These are phyloP conservation scores for Nicotiana sylvestris DNA, from an alignment of 257 asterid species.

Conservation along the genomic window DNA sequence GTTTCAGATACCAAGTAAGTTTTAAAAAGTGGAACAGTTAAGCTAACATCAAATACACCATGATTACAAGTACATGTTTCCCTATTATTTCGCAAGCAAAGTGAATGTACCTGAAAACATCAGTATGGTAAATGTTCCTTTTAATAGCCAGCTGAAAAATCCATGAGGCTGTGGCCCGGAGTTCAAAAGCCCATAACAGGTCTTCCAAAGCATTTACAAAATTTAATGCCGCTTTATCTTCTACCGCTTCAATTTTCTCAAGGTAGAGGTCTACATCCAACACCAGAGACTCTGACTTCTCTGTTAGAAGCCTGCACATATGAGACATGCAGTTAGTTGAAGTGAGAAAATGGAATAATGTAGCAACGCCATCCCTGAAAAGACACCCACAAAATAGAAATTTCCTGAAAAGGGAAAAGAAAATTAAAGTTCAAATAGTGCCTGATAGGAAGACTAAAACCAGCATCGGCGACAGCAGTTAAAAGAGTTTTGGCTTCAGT, in stretches of 20 bases:
- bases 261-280: constrained; percentile 69
- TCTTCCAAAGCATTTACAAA: constrained; percentile 93
- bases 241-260: constrained; percentile 51
- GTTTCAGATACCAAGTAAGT: neutral
- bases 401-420: constrained; percentile 7
- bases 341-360: constrained; percentile 13
- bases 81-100: neutral
- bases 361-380: neutral
- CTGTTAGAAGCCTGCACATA: constrained; percentile 64
- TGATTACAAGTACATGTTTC: neutral
- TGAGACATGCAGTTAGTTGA: constrained; percentile 11
- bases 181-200: constrained; percentile 90
- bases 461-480: constrained; percentile 67
- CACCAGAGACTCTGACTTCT: constrained; percentile 56
- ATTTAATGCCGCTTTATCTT: constrained; percentile 82
- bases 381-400: neutral
- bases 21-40: neutral
- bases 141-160: constrained; percentile 87
- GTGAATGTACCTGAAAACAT: constrained; percentile 61
- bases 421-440: constrained; percentile 16
- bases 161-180: constrained; percentile 88
- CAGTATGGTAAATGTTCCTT: constrained; percentile 59
- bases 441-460: constrained; percentile 84
- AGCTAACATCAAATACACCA: neutral
- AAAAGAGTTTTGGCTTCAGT: constrained; percentile 58